Evolutionary conservation across 768 basidiomycete species (phyloP), one percentile per base, ranked within the genome.

Genomic region (Hortiboletus flavorubellus): DNA sequence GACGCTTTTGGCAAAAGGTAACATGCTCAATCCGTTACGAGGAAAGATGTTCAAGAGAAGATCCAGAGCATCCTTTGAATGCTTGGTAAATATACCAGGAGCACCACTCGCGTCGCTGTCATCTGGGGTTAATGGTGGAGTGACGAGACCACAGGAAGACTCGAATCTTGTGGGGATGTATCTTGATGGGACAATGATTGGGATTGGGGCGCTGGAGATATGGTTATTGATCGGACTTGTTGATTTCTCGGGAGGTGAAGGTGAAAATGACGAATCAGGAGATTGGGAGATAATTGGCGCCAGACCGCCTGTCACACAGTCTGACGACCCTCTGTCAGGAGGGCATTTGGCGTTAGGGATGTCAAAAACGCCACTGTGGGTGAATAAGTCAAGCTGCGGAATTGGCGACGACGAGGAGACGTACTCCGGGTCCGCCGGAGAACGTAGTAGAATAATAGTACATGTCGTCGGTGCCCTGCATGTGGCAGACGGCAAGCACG

Each of bases 371-470:
- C 91, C 91, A 93, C 91, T 92, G 57, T 4, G 48, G 5, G 46
- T 43, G n/a, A 39, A 50, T 63, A 46, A 62, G 55, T 59, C 48
- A 29, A 12, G 37, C 47, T 12, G 33, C 0, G 21, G 1, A 33
- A 21, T 35, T 37, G n/a, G 33, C n/a, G 7, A 46, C 10, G 23
- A 47, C 21, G 42, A 34, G 39, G 46, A 41, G 18, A 79, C 85
- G 59, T 68, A 91, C 91, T 87, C 83, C 87, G 63, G 91, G 89
- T 77, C 91, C 91, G 73, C 91, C 91, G 83, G 91, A 89, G 86
- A 91, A 92, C 70, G 91, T 86, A 76, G 91, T 90, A 68, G 89
- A 92, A 70, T 93, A 93, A 64, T 93, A 93, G 77, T 92, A 91
- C 78, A 90, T 84, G 69, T 90, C 80, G 67, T 85, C 79, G 48